Conservation (phyloP, 78 protist genomes). For the Dictyostelium citrinum region DNA sequence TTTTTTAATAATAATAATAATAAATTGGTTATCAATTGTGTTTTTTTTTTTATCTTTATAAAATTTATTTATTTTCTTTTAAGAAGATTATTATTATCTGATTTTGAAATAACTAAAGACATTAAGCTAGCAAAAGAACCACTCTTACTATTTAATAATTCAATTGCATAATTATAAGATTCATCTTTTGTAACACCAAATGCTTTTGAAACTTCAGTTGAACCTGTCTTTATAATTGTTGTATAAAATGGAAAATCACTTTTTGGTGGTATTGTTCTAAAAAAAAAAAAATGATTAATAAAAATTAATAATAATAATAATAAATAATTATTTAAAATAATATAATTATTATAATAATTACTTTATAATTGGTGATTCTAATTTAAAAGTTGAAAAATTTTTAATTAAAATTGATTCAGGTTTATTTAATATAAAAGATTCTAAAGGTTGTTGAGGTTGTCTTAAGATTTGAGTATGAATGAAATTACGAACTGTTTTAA, state of each 20-base stretch:
- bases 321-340: background rate
- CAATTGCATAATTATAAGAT: background rate
- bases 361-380: slow-evolving; percentile 49
- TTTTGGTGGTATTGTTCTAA: background rate
- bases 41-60: too few relatives aligned
- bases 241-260: background rate
- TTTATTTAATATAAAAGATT: background rate
- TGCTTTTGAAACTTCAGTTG: background rate
- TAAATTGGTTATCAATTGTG: too few relatives aligned
- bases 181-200: slow-evolving; percentile 6
- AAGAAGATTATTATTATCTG: background rate
- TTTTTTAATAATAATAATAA: too few relatives aligned
- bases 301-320: background rate
- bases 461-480: background rate
- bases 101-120: background rate
- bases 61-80: too few relatives aligned
- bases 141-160: background rate
- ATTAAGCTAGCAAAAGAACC: background rate
- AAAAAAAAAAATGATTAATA: background rate
- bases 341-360: slow-evolving; percentile 13
- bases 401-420: slow-evolving; percentile 27
- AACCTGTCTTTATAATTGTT: background rate
- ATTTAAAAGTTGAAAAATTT: slow-evolving; percentile 20
- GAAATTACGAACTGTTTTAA: background rate
- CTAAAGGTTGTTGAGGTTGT: background rate